A percentile compares a stretch with the other conserved stretches of the same genome.
phyloP scores from a whole-genome alignment of 2,329 filamentous ascomycete genomes.

The Pseudonectria foliicola region DNA sequence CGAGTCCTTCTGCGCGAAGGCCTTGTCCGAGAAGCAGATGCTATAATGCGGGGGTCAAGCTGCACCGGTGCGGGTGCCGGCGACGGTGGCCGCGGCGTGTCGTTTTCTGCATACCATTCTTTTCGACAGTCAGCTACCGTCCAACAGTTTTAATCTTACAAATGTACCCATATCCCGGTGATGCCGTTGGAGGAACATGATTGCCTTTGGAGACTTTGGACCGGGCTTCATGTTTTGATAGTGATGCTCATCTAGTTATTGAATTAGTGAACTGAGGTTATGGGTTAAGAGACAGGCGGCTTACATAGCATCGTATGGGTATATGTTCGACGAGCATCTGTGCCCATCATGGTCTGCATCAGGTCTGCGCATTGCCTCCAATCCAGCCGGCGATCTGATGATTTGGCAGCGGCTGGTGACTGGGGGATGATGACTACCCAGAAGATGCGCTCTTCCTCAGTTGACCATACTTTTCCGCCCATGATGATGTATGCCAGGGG shows the following conservation, averaged over 20 bases:
- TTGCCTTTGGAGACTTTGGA: slow-evolving; percentile 30
- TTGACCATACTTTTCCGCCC: slow-evolving; percentile 45
- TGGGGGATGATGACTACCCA: slow-evolving; percentile 35
- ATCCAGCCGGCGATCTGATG: slow-evolving; percentile 13
- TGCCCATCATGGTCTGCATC: slow-evolving; percentile 33
- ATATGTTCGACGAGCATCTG: slow-evolving; percentile 31
- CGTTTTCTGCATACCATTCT: too few species aligned
- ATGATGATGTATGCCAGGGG: slow-evolving; percentile 25
- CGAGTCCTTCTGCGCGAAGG: too few species aligned
- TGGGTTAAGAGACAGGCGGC: not conserved
- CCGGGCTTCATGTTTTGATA: slow-evolving; percentile 36
- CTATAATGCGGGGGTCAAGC: too few species aligned
- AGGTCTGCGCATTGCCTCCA: slow-evolving; percentile 32
- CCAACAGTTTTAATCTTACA: not conserved
- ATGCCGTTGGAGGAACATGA: slow-evolving; percentile 28
- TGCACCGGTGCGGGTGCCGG: too few species aligned
- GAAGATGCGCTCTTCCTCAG: slow-evolving; percentile 41
- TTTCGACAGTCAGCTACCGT: too few species aligned
- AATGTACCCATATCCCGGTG: slow-evolving; percentile 17
- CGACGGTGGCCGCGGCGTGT: too few species aligned
- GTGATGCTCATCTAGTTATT: slow-evolving; percentile 35
- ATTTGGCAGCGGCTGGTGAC: slow-evolving; percentile 27
- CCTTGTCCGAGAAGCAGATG: too few species aligned
- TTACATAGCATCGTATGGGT: slow-evolving; percentile 32
- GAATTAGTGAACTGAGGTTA: slow-evolving; percentile 3